phyloP scores from a whole-genome alignment of 805 yeast genomes.

The Debaryomyces hansenii region DNA sequence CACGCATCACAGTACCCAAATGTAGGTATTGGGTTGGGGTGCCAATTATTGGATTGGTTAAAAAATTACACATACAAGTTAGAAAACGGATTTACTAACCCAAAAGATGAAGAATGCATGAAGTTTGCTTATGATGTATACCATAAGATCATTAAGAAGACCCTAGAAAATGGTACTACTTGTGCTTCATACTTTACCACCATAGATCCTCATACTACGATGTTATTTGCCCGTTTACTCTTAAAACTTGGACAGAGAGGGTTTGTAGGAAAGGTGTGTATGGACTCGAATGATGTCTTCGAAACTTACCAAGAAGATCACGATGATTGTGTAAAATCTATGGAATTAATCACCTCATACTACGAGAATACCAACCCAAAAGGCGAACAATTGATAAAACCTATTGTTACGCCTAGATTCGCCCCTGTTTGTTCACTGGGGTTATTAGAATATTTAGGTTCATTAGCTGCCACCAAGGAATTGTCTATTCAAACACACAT shows the following conservation, averaged over 20 bases:
- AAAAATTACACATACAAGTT: slow-evolving; percentile 84
- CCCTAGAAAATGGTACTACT: slow-evolving; percentile 83
- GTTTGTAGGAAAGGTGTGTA: slow-evolving; percentile 88
- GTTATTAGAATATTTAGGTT: slow-evolving; percentile 63
- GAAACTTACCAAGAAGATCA: slow-evolving; percentile 70
- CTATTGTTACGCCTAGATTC: slow-evolving; percentile 89
- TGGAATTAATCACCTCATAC: slow-evolving; percentile 57
- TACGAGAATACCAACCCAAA: slow-evolving; percentile 53
- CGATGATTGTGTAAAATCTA: slow-evolving; percentile 55
- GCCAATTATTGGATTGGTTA: slow-evolving; percentile 89
- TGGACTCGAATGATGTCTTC: slow-evolving; percentile 69
- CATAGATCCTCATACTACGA: slow-evolving; percentile 74
- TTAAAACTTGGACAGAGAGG: slow-evolving; percentile 78
- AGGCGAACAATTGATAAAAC: slow-evolving; percentile 52
- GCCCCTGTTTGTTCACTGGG: slow-evolving; percentile 82
- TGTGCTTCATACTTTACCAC: slow-evolving; percentile 92
- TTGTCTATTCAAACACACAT: slow-evolving; percentile 87
- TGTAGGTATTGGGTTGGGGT: slow-evolving; percentile 69
- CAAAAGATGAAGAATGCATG: slow-evolving; percentile 43
- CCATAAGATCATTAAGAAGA: slow-evolving; percentile 61
- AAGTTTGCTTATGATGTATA: slow-evolving; percentile 63
- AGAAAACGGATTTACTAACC: slow-evolving; percentile 59
- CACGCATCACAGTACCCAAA: slow-evolving; percentile 48
- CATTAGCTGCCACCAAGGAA: slow-evolving; percentile 44
- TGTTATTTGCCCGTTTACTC: slow-evolving; percentile 71